Evolutionary conservation across 2,329 filamentous ascomycete species (phyloP), one percentile per base, ranked within the genome.

Genomic region (Calonectria henricotiae): DNA sequence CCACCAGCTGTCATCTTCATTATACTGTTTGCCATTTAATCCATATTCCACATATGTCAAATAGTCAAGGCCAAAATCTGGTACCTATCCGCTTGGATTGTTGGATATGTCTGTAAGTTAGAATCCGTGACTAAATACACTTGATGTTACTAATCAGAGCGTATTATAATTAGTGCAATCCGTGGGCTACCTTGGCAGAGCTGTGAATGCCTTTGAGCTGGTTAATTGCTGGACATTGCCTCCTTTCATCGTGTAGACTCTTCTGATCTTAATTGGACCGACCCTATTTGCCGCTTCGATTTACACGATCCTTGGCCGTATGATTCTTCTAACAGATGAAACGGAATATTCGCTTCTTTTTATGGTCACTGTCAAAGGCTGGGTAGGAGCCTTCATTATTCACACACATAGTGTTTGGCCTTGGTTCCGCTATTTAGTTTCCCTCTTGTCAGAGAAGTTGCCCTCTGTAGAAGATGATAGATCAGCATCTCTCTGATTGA

Each of bases 271-370:
- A 13, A 20, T 62, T 27, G 43, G 43, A n/a, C 60, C 60, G 2
- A n/a, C 43, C 25, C 43, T 62, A 17, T 62, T 62, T 12, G 43
- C 60, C 4, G 60, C 60, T 0, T 46, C 60, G 2, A 25, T 49
- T 35, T 62, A 49, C 30, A 62, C 49, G 60, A 35, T 47, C 1
- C 43, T 62, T 7, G 60, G 60, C 6, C 60, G 60, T 9, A 20
- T 62, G 5, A 39, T 62, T 11, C 60, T 30, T 6, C 46, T 49
- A 5, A 27, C 20, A 1, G 46, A 49, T 4, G 60, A n/a, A 27
- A 15, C 13, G 5, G 35, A 47, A 4, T 47, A 32, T 32, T 47
- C 43, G 1, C 5, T 62, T 20, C 20, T 20, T 20, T 20, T 20
- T 20, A 20, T 20, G 20, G 20, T 20, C 20, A 20, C 20, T 20